Evolutionary conservation across 2,329 filamentous ascomycete genomes (phyloP).

Genomic region (Tolypocladium amazonense): DNA sequence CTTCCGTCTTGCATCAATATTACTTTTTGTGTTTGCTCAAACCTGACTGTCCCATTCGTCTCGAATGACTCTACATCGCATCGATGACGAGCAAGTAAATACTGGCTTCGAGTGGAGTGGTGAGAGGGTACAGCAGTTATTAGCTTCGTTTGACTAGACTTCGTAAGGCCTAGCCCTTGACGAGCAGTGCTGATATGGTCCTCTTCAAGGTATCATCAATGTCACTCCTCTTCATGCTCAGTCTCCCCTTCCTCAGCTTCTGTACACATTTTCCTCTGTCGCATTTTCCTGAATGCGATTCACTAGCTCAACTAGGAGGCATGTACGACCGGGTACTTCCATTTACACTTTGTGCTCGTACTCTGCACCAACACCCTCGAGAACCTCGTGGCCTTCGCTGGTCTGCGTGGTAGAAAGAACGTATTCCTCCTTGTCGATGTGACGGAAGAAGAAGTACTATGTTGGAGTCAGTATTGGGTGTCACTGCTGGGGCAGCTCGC

Average conservation of each 20-base stretch:
- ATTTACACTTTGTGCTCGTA: background rate
- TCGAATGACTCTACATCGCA: too few species aligned
- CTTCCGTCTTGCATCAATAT: too few species aligned
- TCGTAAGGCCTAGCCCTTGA: background rate
- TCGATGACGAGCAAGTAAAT: too few species aligned
- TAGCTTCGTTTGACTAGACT: background rate
- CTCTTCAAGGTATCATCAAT: background rate
- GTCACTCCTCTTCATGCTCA: background rate
- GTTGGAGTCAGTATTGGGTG: background rate
- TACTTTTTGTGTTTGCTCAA: too few species aligned
- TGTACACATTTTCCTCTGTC: background rate
- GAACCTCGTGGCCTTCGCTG: background rate
- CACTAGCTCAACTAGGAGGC: background rate
- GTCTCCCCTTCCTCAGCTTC: background rate
- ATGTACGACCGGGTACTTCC: background rate
- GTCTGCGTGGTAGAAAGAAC: slow-evolving; percentile 12
- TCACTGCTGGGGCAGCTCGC: background rate
- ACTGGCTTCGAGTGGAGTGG: background rate
- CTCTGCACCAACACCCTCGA: background rate
- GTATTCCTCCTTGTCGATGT: slow-evolving; percentile 13
- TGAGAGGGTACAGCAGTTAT: background rate
- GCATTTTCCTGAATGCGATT: background rate
- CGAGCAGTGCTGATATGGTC: background rate
- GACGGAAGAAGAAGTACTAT: slow-evolving; percentile 8
- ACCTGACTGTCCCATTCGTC: too few species aligned